A percentile compares a stretch with the other conserved stretches of the same genome.
These are phyloP conservation scores for Amanita molliuscula DNA, from an alignment of 768 basidiomycete species.

Conservation along the genomic window DNA sequence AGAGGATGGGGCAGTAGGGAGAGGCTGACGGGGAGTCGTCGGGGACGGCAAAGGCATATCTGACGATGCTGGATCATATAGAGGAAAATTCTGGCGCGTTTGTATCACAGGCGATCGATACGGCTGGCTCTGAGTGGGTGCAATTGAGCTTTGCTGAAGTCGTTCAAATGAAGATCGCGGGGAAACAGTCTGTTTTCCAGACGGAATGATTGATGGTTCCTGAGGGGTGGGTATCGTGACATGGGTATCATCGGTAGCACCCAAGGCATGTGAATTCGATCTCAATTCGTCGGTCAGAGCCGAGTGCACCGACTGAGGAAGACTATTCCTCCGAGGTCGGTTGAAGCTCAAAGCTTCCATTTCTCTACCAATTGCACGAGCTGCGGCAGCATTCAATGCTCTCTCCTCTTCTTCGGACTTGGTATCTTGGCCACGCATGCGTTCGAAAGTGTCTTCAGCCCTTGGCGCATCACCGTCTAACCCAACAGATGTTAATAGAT, in stretches of 20 bases:
- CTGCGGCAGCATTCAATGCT: slow-evolving; percentile 55
- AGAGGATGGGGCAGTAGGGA: slow-evolving; percentile 1
- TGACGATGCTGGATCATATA: not conserved
- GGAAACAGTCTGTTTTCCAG: slow-evolving; percentile 26
- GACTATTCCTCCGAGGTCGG: slow-evolving; percentile 12
- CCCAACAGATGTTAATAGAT: not conserved
- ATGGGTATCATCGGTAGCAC: not conserved
- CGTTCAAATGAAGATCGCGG: slow-evolving; percentile 27
- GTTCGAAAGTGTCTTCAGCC: slow-evolving; percentile 5
- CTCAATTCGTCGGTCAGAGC: not conserved
- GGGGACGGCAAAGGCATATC: not conserved
- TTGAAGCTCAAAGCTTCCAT: slow-evolving; percentile 41
- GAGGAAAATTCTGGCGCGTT: not conserved
- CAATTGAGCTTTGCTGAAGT: not conserved
- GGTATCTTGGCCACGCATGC: slow-evolving; percentile 22
- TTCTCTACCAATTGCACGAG: slow-evolving; percentile 57
- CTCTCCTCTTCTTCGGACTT: slow-evolving; percentile 38
- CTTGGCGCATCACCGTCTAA: not conserved
- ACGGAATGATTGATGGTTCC: too few relatives aligned
- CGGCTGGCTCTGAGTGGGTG: not conserved
- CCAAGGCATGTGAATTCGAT: not conserved
- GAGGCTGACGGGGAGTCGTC: not conserved
- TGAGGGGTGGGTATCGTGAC: slow-evolving; percentile 23
- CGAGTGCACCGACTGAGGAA: slow-evolving; percentile 1
- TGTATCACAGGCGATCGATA: not conserved